Base-by-base conservation (phyloP, 306 rosid species). In the Pueraria montana region DNA sequence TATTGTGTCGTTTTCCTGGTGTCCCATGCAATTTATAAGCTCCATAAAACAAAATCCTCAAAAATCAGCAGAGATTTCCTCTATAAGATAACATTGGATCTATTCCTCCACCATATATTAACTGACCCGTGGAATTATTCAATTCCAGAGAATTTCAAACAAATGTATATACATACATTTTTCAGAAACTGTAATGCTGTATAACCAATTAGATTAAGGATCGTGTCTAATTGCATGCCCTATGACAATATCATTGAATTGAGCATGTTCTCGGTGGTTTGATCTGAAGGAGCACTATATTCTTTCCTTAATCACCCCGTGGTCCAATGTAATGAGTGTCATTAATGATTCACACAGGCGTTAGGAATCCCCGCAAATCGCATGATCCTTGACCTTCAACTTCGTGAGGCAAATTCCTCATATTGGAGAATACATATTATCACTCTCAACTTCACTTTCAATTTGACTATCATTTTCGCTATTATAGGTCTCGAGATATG, bases 401-500 rank as follows among this genome's bases (percentile, higher is more conserved):
- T 68, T 83, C 53, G 20, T 11, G 49, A 64, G 77, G 74, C 83
- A 73, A 81, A 66, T 30, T 80, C 59, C 62, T 91, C 86, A 63
- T 53, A 64, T 23, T 77, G 83, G 42, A 85, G 86, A 77, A 76
- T 84, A 75, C 43, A 72, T 73, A 42, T 50, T 24, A 20, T 80
- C 85, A 76, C 18, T 75, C 64, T 86, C 91, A 76, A 81, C 87
- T 74, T 87, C 91, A 71, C 69, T 77, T 23, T 85, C 84, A 62
- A 49, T 18, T 24, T 82, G 74, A 66, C 78, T 13, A 7, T 74
- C 84, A 80, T 67, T 58, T 64, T 88, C 89, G 17, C 77, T 30
- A 34, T 69, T 72, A 65, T 85, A 85, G 34, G 86, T 82, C 87
- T 87, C 88, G 34, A 86, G 89, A 89, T 82, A 87, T 45, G 89